A percentile compares a stretch with the other conserved stretches of the same genome.
Evolutionary conservation across 1,284 basidiomycete species (phyloP).

Genomic region (Moniliella sp.): DNA sequence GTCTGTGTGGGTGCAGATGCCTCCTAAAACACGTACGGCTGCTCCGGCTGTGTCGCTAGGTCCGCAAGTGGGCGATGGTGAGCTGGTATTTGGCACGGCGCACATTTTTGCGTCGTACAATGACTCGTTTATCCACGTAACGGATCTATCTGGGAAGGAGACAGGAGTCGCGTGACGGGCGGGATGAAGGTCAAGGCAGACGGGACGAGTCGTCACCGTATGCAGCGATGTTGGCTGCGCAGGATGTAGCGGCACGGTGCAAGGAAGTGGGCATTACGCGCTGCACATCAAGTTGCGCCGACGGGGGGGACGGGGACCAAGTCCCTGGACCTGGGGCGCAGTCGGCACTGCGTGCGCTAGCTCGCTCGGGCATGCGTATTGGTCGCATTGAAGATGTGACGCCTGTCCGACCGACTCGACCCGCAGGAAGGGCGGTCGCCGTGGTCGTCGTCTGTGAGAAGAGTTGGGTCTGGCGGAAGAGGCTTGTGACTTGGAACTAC

Average conservation of each 20-base stretch:
- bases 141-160: constrained; percentile 95
- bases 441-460: constrained; percentile 83
- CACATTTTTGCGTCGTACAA: constrained; percentile 54
- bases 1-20: no score
- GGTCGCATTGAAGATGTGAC: constrained; percentile 72
- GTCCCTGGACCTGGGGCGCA: constrained; percentile 95
- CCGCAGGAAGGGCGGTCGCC: constrained; percentile 97
- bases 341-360: constrained; percentile 88
- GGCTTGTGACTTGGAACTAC: no score
- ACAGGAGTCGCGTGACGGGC: constrained; percentile 93
- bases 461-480: no score
- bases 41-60: constrained; percentile 30
- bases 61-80: constrained; percentile 31
- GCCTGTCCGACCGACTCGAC: constrained; percentile 92
- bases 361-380: constrained; percentile 93
- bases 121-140: constrained; percentile 97
- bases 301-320: constrained; percentile 96
- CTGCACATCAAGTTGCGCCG: no score
- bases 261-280: constrained; percentile 95
- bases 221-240: constrained; percentile 96
- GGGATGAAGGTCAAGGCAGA: constrained; percentile 99
- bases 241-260: constrained; percentile 86
- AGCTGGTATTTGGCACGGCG: constrained; percentile 33
- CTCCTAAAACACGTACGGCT: constrained; percentile 26
- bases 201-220: constrained; percentile 97